A percentile compares a stretch with the other conserved stretches of the same genome.
phyloP scores from a whole-genome alignment of 345 rosid species.

The Citrus maxima region DNA sequence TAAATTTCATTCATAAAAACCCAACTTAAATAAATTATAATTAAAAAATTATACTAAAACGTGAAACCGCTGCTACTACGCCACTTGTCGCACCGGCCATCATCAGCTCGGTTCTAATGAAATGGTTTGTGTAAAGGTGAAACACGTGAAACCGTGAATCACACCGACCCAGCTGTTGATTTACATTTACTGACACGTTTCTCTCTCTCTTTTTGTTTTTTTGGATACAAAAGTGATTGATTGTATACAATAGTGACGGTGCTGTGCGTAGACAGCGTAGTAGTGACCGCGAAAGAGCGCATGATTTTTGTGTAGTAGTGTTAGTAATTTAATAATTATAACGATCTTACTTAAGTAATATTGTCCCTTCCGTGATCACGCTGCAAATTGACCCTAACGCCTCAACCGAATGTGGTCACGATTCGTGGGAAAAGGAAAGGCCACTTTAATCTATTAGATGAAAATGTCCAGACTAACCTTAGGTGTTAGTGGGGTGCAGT shows the following conservation, averaged over 20 bases:
- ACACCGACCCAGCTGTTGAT: conserved; percentile 10
- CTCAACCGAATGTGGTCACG: not conserved
- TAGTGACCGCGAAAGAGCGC: not conserved
- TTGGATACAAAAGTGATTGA: not conserved
- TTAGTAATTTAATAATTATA: not conserved
- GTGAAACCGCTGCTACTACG: not conserved
- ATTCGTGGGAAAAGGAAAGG: not conserved
- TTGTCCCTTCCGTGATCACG: not conserved
- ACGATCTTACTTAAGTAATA: not conserved
- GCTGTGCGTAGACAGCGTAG: not conserved
- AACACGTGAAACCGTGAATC: conserved; percentile 17
- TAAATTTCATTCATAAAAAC: too few relatives aligned
- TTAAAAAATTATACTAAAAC: too few relatives aligned
- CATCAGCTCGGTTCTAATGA: not conserved
- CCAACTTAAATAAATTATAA: too few relatives aligned
- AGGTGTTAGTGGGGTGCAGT: not conserved
- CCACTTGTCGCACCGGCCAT: conserved; percentile 21
- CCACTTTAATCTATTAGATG: not conserved
- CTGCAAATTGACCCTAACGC: not conserved
- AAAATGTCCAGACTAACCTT: conserved; percentile 4
- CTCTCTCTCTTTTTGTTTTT: not conserved
- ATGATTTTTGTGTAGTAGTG: not conserved
- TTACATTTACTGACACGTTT: conserved; percentile 10
- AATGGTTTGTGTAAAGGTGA: not conserved
- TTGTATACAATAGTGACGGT: not conserved